phyloP scores from a whole-genome alignment of 345 rosid species.

The Xanthoceras sorbifolium region DNA sequence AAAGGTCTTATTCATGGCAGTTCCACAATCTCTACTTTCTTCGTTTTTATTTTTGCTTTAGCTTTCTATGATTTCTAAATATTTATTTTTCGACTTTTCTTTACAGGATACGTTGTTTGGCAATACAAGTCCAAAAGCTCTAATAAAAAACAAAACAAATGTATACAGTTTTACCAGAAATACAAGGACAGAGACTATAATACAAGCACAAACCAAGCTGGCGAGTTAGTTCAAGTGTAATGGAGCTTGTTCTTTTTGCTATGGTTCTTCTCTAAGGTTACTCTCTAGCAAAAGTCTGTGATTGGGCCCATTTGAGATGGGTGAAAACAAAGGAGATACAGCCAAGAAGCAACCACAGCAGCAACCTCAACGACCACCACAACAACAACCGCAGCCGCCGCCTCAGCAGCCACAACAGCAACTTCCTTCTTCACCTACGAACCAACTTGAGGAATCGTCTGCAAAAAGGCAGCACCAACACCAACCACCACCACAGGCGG shows the following conservation, averaged over 20 bases:
- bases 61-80: conserved; percentile 19
- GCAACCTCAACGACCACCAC: conserved; percentile 32
- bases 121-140: not conserved
- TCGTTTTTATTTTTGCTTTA: conserved; percentile 10
- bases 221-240: conserved; percentile 28
- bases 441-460: conserved; percentile 50
- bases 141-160: not conserved
- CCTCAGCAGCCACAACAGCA: conserved; percentile 24
- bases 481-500: conserved; percentile 36
- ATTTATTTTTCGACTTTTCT: conserved; percentile 22
- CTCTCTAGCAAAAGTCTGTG: not conserved
- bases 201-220: conserved; percentile 21
- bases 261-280: conserved; percentile 13
- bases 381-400: conserved; percentile 18
- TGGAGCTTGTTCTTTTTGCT: conserved; percentile 25
- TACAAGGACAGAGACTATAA: not conserved
- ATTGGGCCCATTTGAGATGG: conserved; percentile 52
- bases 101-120: conserved; percentile 20
- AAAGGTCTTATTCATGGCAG: conserved; percentile 56
- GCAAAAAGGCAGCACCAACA: conserved; percentile 44
- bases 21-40: conserved; percentile 44
- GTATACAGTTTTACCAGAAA: not conserved
- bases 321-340: conserved; percentile 57
- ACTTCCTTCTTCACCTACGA: conserved; percentile 51
- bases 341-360: conserved; percentile 52